phyloP scores from a whole-genome alignment of 192 early-diverging fungal genomes.

The Kappamyces sp. region DNA sequence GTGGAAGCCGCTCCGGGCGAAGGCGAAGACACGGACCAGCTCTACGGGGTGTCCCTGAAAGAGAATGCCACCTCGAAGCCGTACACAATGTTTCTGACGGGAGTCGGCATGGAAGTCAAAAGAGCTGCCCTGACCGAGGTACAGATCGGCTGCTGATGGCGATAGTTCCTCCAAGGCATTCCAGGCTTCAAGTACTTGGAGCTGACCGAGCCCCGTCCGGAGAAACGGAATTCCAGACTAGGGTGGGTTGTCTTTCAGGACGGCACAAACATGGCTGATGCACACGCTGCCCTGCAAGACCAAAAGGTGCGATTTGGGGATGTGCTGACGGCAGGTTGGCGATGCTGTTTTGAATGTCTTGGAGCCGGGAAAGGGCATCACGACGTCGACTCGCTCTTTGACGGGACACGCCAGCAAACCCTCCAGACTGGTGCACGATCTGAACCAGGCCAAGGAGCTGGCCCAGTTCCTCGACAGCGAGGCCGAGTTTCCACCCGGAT shows the following conservation, averaged over 20 bases:
- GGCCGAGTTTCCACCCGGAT: slow-evolving; percentile 24
- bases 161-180: slow-evolving; percentile 59
- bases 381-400: slow-evolving; percentile 47
- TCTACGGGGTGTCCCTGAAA: slow-evolving; percentile 8
- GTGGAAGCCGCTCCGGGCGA: background rate
- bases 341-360: slow-evolving; percentile 52
- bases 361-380: slow-evolving; percentile 6
- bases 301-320: background rate
- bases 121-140: slow-evolving; percentile 62
- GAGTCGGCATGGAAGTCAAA: slow-evolving; percentile 64
- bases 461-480: slow-evolving; percentile 55
- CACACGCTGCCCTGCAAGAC: slow-evolving; percentile 23
- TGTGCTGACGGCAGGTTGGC: slow-evolving; percentile 40
- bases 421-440: slow-evolving; percentile 69
- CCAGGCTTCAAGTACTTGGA: slow-evolving; percentile 79
- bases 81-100: slow-evolving; percentile 71
- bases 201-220: slow-evolving; percentile 77
- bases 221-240: slow-evolving; percentile 78
- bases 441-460: slow-evolving; percentile 55
- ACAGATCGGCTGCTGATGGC: slow-evolving; percentile 8
- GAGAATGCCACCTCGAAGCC: slow-evolving; percentile 14
- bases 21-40: slow-evolving; percentile 15
- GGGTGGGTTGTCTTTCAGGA: slow-evolving; percentile 89
- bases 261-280: slow-evolving; percentile 72
- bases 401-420: slow-evolving; percentile 66